Conservation (phyloP, 805 yeast genomes). For the Cyberlindnera euphorbiae region DNA sequence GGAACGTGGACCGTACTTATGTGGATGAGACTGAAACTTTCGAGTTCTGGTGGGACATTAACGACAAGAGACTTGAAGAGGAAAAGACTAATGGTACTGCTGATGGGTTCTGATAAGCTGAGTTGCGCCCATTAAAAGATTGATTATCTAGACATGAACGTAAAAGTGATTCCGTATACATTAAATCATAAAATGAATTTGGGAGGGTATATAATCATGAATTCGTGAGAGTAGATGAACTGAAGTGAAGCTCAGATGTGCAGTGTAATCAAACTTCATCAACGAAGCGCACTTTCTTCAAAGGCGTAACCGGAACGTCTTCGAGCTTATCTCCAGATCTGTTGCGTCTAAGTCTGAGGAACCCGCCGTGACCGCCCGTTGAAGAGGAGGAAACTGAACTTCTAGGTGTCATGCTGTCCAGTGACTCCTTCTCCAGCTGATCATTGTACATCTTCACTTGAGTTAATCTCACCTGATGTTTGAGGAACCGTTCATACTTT, state of each 20-base stretch:
- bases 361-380: constrained; percentile 1
- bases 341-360: constrained; percentile 5
- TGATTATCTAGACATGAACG: too few species aligned
- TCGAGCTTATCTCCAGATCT: constrained; percentile 1
- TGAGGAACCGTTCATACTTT: constrained; percentile 12
- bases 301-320: neutral
- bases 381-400: neutral
- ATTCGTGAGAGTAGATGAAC: too few species aligned
- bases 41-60: constrained; percentile 44
- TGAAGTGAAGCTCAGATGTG: too few species aligned
- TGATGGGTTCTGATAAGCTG: constrained; percentile 13
- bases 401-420: neutral
- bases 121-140: too few species aligned
- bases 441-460: constrained; percentile 15
- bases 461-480: constrained; percentile 17
- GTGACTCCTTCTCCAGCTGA: constrained; percentile 2
- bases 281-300: constrained; percentile 7
- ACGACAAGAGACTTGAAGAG: constrained; percentile 31
- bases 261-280: neutral
- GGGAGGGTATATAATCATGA: too few species aligned
- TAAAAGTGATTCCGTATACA: too few species aligned
- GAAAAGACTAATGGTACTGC: constrained; percentile 10
- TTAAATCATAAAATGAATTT: too few species aligned
- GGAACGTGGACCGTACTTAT: constrained; percentile 38
- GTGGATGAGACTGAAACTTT: constrained; percentile 45